Conservation (phyloP, 257 asterid genomes). For the Mentha longifolia region DNA sequence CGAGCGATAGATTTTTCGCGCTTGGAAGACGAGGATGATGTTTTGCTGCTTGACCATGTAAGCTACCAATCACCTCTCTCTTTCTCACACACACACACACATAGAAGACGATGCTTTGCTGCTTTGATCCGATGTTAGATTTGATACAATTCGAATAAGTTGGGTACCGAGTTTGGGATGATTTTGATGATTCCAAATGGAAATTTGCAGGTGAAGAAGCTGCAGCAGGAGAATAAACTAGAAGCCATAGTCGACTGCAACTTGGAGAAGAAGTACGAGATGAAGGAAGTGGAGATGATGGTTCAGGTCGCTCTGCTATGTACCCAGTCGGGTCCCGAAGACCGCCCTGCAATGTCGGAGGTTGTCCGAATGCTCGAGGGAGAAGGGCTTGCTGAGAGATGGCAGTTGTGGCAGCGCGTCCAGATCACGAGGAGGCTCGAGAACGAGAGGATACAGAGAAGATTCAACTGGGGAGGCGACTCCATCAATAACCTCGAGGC, state of each 20-base stretch:
- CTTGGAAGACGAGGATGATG: constrained; percentile 95
- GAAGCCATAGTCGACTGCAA: constrained; percentile 77
- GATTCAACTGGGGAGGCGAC: constrained; percentile 79
- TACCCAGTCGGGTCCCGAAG: constrained; percentile 86
- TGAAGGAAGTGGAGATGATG: constrained; percentile 84
- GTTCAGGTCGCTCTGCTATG: constrained; percentile 87
- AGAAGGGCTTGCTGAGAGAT: constrained; percentile 83
- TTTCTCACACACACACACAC: background rate
- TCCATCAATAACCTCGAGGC: constrained; percentile 68
- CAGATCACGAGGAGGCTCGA: constrained; percentile 66
- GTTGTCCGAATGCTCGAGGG: constrained; percentile 92
- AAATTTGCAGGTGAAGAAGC: constrained; percentile 67
- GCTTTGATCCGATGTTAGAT: no score
- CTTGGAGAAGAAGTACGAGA: constrained; percentile 54
- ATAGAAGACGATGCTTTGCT: no score
- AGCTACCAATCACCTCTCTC: constrained; percentile 32
- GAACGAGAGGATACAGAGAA: constrained; percentile 65
- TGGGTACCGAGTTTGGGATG: no score
- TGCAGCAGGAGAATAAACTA: constrained; percentile 71
- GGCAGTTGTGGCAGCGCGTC: constrained; percentile 83
- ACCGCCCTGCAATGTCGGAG: constrained; percentile 89
- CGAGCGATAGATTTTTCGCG: constrained; percentile 94
- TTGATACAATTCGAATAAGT: no score
- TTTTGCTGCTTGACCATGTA: constrained; percentile 87
- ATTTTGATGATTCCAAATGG: background rate